A percentile compares a stretch with the other conserved stretches of the same genome.
Evolutionary conservation across 345 rosid genomes (phyloP).

Genomic region (Citrus medica): DNA sequence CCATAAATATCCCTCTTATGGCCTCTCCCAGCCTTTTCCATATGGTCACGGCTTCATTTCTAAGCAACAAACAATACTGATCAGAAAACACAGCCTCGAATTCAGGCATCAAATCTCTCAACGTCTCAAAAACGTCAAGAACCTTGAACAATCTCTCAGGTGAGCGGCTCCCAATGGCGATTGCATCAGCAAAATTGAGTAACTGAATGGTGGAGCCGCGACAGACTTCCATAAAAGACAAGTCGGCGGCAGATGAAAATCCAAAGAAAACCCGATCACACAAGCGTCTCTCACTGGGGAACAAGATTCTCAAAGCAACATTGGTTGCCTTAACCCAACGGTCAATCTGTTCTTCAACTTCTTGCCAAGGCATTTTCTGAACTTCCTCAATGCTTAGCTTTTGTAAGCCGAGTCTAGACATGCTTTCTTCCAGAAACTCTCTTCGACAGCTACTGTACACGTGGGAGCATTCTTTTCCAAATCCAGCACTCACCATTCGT

Average conservation of each 20-base stretch:
- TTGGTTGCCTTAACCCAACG: conserved; percentile 84
- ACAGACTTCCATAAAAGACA: conserved; percentile 93
- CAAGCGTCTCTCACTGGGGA: conserved; percentile 91
- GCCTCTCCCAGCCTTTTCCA: conserved; percentile 85
- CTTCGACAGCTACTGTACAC: conserved; percentile 76
- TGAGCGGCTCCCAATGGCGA: conserved; percentile 71
- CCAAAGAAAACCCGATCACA: conserved; percentile 84
- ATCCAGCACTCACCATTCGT: conserved; percentile 84
- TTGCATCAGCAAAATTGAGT: conserved; percentile 67
- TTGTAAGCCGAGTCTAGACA: conserved; percentile 68
- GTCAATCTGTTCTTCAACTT: conserved; percentile 77
- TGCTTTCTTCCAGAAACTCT: conserved; percentile 80
- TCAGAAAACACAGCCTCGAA: conserved; percentile 66
- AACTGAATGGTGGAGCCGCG: conserved; percentile 75
- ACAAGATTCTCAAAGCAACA: conserved; percentile 69
- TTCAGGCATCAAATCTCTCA: conserved; percentile 81
- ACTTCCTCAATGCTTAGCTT: conserved; percentile 80
- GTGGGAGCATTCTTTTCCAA: conserved; percentile 66
- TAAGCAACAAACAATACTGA: conserved; percentile 65
- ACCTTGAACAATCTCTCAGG: conserved; percentile 90
- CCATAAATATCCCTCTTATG: conserved; percentile 83
- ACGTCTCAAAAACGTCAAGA: conserved; percentile 74
- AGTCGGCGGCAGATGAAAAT: conserved; percentile 61
- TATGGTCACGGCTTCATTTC: conserved; percentile 66
- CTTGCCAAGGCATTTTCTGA: conserved; percentile 73